Evolutionary conservation across 352 stramenopile genomes (phyloP).

Genomic region (Phytopythium chamaehyphon): DNA sequence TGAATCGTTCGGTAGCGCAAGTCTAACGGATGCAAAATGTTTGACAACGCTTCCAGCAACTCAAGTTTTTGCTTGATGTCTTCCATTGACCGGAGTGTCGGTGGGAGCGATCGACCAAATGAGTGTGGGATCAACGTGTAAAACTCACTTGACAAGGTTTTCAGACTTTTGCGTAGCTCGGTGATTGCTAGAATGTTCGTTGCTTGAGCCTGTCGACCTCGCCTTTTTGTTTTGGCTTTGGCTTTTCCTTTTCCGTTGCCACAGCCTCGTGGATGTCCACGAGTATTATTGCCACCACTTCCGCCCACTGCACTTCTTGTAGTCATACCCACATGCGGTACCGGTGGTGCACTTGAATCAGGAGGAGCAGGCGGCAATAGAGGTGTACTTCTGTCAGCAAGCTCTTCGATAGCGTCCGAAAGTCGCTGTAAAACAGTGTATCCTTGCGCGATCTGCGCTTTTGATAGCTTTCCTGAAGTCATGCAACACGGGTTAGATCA

Average conservation of each 20-base stretch:
- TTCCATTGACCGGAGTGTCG: slow-evolving; percentile 43
- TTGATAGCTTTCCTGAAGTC: slow-evolving; percentile 35
- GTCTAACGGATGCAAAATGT: slow-evolving; percentile 48
- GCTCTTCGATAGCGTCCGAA: slow-evolving; percentile 33
- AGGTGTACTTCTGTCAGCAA: slow-evolving; percentile 21
- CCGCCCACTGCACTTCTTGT: neutral
- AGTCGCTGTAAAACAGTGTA: slow-evolving; percentile 53
- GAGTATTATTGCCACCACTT: neutral
- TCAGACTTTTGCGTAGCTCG: slow-evolving; percentile 32
- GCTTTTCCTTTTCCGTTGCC: slow-evolving; percentile 23
- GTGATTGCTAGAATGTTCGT: slow-evolving; percentile 8
- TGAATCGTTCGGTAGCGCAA: slow-evolving; percentile 50
- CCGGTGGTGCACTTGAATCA: neutral
- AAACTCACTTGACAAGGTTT: slow-evolving; percentile 56
- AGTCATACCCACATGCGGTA: no score
- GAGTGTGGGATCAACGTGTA: slow-evolving; percentile 72
- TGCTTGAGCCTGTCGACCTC: slow-evolving; percentile 10
- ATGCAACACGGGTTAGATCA: neutral
- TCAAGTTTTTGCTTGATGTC: slow-evolving; percentile 60
- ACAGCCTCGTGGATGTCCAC: slow-evolving; percentile 11
- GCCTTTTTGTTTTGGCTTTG: slow-evolving; percentile 1
- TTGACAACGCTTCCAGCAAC: slow-evolving; percentile 52
- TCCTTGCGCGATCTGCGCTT: slow-evolving; percentile 56
- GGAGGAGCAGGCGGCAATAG: slow-evolving; percentile 9
- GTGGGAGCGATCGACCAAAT: slow-evolving; percentile 50